These are phyloP conservation scores for Paratrimastix pyriformis DNA, from an alignment of 78 protist species.

Conservation along the genomic window DNA sequence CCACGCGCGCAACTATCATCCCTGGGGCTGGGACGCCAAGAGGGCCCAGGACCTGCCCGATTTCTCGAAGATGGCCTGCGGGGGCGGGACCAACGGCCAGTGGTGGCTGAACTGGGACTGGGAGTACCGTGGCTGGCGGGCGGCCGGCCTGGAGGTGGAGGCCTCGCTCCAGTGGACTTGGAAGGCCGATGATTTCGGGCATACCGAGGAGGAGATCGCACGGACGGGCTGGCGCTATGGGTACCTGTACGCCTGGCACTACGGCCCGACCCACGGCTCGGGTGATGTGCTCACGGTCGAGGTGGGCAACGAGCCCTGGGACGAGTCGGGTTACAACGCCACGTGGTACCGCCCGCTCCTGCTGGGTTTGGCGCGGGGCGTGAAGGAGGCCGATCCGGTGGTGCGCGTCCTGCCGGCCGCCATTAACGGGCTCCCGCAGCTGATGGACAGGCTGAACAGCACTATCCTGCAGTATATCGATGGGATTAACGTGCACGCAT, in stretches of 20 bases:
- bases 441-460: not conserved
- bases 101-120: not conserved
- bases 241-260: not conserved
- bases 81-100: not conserved
- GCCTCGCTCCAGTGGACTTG: no score
- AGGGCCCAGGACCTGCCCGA: not conserved
- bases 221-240: not conserved
- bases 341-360: not conserved
- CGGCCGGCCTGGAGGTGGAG: not conserved
- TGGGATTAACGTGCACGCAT: not conserved
- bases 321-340: not conserved
- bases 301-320: constrained; percentile 17
- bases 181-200: no score
- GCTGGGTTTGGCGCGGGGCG: not conserved
- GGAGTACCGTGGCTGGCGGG: not conserved
- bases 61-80: not conserved
- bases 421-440: not conserved
- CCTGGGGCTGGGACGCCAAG: not conserved
- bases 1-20: not conserved
- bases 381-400: not conserved
- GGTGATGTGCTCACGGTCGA: not conserved
- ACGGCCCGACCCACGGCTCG: not conserved
- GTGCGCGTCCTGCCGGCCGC: not conserved
- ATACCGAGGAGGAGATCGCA: no score
- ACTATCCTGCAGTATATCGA: not conserved